Evolutionary conservation across 2,329 filamentous ascomycete genomes (phyloP), one percentile per base, ranked within the genome.

Genomic region (Chrysosporium keratinophilum): DNA sequence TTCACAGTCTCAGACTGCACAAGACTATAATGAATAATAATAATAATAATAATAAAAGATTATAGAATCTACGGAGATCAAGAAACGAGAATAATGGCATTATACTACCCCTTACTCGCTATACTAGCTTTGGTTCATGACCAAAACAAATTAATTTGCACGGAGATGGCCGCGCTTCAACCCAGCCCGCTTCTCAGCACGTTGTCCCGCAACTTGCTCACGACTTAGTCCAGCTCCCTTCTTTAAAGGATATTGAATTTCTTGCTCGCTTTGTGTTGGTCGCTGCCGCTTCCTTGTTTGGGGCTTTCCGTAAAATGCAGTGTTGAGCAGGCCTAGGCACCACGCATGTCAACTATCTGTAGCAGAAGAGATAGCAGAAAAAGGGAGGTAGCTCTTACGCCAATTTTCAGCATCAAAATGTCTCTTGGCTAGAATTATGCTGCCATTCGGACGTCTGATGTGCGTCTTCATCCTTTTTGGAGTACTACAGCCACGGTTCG

Each of bases 371-470:
- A 35, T 10, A 14, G 44, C 10, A 19, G 28, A 15, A n/a, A 35
- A 35, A 47, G 19, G n/a, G 44, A 31, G 44, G 28, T 46, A 46
- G 43, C 43, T 46, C 44, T 47, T 47, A 47, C 31, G 14, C 44
- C 44, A 47, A 47, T 47, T 35, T 35, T 47, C 44, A 45, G 44
- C 44, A 34, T 35, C 44, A 19, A 47, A 34, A 35, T 47, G 33
- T 31, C 43, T 10, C 43, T 46, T 46, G 43, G 43, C 11, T 4
- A 6, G 19, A 34, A 35, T 47, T 15, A 15, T 15, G 14, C 10
- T 35, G n/a, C 33, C 3, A 15, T 47, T 47, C 7, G n/a, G 42
- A 31, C 20, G 9, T 12, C 20, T n/a, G 5, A 20, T 43, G 17
- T n/a, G 7, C 40, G 7, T 46, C 44, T 47, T 31, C 28, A 34